These are phyloP conservation scores for Globisporangium parvum DNA, from an alignment of 352 stramenopile genomes.

Conservation along the genomic window DNA sequence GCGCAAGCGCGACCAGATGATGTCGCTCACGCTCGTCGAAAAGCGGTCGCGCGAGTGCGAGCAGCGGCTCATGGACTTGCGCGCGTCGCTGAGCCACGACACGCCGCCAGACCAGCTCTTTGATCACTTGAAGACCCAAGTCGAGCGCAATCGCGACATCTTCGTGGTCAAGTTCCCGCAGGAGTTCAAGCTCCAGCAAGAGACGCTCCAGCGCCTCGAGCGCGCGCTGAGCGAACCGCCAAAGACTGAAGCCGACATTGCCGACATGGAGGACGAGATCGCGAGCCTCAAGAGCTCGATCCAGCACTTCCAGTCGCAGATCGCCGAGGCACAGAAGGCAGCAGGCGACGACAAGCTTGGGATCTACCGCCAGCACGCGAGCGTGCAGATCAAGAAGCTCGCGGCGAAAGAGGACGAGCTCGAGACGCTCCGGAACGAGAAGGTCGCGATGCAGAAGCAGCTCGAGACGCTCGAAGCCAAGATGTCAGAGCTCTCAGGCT, in stretches of 20 bases:
- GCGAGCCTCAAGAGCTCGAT: conserved; percentile 52
- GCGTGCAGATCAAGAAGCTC: conserved; percentile 85
- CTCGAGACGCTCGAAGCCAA: conserved; percentile 72
- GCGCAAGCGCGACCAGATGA: conserved; percentile 85
- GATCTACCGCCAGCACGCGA: conserved; percentile 88
- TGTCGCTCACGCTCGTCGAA: conserved; percentile 80
- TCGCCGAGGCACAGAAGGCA: conserved; percentile 61
- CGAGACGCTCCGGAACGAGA: conserved; percentile 58
- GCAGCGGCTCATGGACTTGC: conserved; percentile 64
- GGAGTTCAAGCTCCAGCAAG: conserved; percentile 71
- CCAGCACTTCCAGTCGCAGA: conserved; percentile 57
- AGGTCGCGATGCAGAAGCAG: conserved; percentile 48
- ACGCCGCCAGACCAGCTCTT: conserved; percentile 85
- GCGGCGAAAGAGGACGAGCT: conserved; percentile 87
- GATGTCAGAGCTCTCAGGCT: conserved; percentile 45
- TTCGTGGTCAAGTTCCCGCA: conserved; percentile 63
- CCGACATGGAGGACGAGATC: conserved; percentile 83
- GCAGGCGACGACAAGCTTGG: conserved; percentile 87
- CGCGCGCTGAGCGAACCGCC: conserved; percentile 59
- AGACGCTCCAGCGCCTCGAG: conserved; percentile 74
- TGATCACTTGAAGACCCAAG: conserved; percentile 73
- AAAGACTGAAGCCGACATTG: conserved; percentile 84
- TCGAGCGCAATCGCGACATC: conserved; percentile 69
- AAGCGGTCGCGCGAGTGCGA: conserved; percentile 69
- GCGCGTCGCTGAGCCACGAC: conserved; percentile 65